Base-by-base conservation (phyloP, 2,329 filamentous ascomycete species). In the Penicillium freii region DNA sequence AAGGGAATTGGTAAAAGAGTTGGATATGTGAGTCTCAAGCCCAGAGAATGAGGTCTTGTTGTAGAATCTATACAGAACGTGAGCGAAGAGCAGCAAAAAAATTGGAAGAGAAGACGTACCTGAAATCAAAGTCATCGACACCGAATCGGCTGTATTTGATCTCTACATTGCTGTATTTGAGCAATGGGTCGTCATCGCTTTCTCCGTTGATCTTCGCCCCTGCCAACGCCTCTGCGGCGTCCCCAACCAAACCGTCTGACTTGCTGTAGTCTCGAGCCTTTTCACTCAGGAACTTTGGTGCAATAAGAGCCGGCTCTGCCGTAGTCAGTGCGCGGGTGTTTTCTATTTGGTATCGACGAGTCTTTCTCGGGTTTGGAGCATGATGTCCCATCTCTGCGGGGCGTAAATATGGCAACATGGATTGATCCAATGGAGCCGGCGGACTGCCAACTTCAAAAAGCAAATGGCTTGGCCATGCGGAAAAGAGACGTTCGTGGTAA, bases 61-160 rank as follows among this genome's bases (percentile, higher is more conserved):
- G 80, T 95, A 99, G 73, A 91, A 97, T 56, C 91, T 91, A 62
- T 4, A 54, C 64, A 52, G 63, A 43, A 69, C 57, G 50, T 61
- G 38, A 64, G 61, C 34, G 4, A 45, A 36, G 95, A 4, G 17
- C 3, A 90, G 48, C 95, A 78, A 0, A 91, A 91, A 13, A 91
- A 92, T 70, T 88, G 91, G n/a, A 79, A 81, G 74, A 94, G 95
- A 79, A 55, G 25, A 11, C 74, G 13, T 89, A 97, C 87, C 89
- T 89, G 76, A 99, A 99, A 74, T 99, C 94, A 73, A 99, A 99
- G 74, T 99, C 95, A 69, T 97, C 93, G n/a, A 99, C 92, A 21
- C 94, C 94, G 74, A 97, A 99, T 71, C 92, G 95, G 81, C 93
- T 97, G 79, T 97, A 99, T 73, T 97, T 97, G 77, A 99, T 99